Evolutionary conservation across 2,329 filamentous ascomycete genomes (phyloP).

Genomic region (Proliferodiscus dingleyae): DNA sequence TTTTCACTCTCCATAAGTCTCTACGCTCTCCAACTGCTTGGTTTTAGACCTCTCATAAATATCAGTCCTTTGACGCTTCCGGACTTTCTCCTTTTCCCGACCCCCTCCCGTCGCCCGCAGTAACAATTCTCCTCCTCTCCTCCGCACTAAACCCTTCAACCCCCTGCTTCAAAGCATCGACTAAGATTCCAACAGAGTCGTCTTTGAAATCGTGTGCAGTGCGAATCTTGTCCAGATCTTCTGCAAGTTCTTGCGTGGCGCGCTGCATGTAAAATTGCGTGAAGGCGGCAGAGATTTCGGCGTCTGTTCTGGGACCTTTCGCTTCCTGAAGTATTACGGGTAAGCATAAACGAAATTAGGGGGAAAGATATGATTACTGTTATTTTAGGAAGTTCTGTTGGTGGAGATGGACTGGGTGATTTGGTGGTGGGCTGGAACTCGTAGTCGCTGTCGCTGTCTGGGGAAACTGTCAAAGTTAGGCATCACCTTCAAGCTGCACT

Average conservation of each 20-base stretch:
- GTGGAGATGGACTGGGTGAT: background rate
- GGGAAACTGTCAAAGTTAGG: conserved; percentile 12
- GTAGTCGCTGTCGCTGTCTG: conserved; percentile 19
- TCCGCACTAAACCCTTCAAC: conserved; percentile 54
- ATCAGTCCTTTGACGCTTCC: too few species aligned
- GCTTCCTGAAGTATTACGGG: background rate
- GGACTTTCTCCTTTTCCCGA: background rate
- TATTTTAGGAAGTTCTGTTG: background rate
- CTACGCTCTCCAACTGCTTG: too few species aligned
- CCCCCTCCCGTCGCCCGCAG: conserved; percentile 1
- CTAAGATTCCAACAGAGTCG: conserved; percentile 58
- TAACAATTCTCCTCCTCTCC: conserved; percentile 38
- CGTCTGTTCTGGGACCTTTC: conserved; percentile 2
- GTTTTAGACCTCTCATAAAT: too few species aligned
- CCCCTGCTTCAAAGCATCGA: conserved; percentile 65
- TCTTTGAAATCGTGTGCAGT: conserved; percentile 65
- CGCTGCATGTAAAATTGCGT: conserved; percentile 64
- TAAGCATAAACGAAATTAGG: background rate
- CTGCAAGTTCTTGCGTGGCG: conserved; percentile 64
- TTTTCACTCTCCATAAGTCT: too few species aligned
- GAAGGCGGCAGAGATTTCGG: conserved; percentile 39
- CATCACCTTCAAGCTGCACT: background rate
- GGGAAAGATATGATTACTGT: background rate
- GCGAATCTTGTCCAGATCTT: conserved; percentile 69
- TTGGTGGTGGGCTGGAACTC: conserved; percentile 5